These are phyloP conservation scores for Drosera capensis DNA, from an alignment of 148 eudicot species.

Conservation along the genomic window DNA sequence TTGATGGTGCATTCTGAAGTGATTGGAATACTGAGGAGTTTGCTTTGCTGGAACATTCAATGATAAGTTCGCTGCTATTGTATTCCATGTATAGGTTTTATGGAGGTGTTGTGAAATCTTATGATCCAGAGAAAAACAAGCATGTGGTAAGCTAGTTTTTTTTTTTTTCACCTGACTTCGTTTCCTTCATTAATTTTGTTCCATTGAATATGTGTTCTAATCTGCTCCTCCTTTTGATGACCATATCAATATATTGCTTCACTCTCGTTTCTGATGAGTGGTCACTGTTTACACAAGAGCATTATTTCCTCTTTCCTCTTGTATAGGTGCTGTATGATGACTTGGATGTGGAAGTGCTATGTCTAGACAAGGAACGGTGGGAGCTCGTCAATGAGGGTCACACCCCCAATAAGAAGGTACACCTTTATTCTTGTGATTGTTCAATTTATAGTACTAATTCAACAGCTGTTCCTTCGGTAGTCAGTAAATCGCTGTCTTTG, in stretches of 20 bases:
- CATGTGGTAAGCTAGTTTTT: constrained; percentile 50
- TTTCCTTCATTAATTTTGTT: constrained; percentile 1
- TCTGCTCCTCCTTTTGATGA: neutral
- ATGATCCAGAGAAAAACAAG: constrained; percentile 64
- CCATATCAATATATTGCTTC: neutral
- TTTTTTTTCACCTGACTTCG: neutral
- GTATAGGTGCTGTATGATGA: constrained; percentile 62
- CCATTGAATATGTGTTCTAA: neutral
- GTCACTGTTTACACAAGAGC: neutral
- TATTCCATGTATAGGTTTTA: constrained; percentile 49
- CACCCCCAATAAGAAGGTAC: constrained; percentile 24
- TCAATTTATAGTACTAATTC: neutral
- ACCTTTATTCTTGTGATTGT: neutral
- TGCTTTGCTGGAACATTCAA: neutral
- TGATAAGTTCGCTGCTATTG: neutral
- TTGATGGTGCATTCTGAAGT: neutral
- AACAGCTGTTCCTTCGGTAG: neutral
- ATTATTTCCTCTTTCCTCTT: constrained; percentile 2
- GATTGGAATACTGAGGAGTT: neutral
- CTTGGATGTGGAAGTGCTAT: constrained; percentile 87
- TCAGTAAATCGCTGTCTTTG: neutral
- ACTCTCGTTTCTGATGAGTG: neutral
- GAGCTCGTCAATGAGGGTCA: constrained; percentile 39
- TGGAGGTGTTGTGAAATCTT: constrained; percentile 77
- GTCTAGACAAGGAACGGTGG: constrained; percentile 75